These are phyloP conservation scores for Trichoderma semiorbis DNA, from an alignment of 2,329 filamentous ascomycete genomes.

Conservation along the genomic window DNA sequence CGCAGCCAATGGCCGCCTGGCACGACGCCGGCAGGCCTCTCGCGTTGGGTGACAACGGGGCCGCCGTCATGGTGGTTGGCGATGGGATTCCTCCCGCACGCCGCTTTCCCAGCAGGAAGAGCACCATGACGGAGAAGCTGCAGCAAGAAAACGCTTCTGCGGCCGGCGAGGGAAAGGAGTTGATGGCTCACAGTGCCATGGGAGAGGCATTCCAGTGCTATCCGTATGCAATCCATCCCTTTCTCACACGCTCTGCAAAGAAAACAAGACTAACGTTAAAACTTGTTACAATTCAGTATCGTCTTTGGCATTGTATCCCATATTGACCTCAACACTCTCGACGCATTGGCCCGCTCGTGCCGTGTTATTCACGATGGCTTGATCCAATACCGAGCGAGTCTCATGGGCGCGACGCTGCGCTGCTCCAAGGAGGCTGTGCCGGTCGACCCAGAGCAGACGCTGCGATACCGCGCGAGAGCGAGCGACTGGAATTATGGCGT, in stretches of 20 bases:
- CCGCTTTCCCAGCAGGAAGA: background rate
- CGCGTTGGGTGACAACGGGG: background rate
- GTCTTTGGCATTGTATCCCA: conserved; percentile 69
- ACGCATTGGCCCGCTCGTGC: conserved; percentile 78
- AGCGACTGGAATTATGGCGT: conserved; percentile 56
- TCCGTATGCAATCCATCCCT: conserved; percentile 28
- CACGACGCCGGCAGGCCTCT: conserved; percentile 4
- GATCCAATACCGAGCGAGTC: conserved; percentile 70
- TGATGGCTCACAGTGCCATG: conserved; percentile 22
- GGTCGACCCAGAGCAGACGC: conserved; percentile 52
- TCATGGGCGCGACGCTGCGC: conserved; percentile 72
- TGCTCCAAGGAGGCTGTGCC: conserved; percentile 68
- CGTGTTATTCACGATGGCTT: conserved; percentile 74
- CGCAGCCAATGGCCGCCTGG: conserved; percentile 4
- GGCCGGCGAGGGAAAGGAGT: background rate
- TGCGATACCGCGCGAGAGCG: conserved; percentile 52
- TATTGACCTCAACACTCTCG: conserved; percentile 83
- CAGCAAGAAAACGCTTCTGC: background rate
- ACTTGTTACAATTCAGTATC: conserved; percentile 54
- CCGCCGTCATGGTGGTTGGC: background rate
- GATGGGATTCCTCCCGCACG: background rate
- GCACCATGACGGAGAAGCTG: background rate
- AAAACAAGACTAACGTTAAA: background rate
- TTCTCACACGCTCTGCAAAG: background rate
- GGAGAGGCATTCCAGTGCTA: conserved; percentile 36